Evolutionary conservation across 352 stramenopile species (phyloP), one percentile per base, ranked within the genome.

Genomic region (Phytophthora citricola): DNA sequence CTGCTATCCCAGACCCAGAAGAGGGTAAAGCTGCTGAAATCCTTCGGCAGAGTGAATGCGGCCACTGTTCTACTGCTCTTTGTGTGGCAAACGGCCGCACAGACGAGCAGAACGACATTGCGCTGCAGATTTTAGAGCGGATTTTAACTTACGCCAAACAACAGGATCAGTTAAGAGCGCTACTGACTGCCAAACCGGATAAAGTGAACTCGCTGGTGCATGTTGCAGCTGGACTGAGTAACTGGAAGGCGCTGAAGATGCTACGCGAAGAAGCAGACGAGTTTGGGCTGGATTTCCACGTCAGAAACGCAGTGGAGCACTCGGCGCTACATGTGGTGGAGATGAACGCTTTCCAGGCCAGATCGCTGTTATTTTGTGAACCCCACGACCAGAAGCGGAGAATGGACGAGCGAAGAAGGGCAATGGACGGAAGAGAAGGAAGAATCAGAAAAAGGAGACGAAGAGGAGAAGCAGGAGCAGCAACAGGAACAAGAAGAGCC

Each of bases 81-180:
- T 79, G 75, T 47, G 74, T 84, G 11, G 74, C 78, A 3, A 91
- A 91, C 26, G 81, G 83, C 26, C 76, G 83, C 46, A 79, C 69
- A 1, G 61, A 75, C 14, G 57, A 73, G 15, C 81, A 92, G 56
- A 68, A 85, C 20, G 48, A 65, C 12, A 39, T 45, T n/a, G 83
- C 72, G 8, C 14, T 79, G 20, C 48, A 38, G 46, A 79, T 89
- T 34, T 41, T 92, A 17, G 52, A 73, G 40, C 71, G 55, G 39
- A 10, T 92, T 32, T 24, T 92, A 4, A 40, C 34, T 2, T 66
- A 86, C 24, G 79, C 78, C 10, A 73, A 85, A 46, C 12, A 61
- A 5, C 76, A 67, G 4, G 48, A 36, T 1, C 69, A 78, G 12
- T 31, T 89, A 1, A 22, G 71, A 6, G 50, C 71, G 2, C 2